These are phyloP conservation scores for Termitomyces sp. DNA, from an alignment of 768 basidiomycete genomes.

Conservation along the genomic window DNA sequence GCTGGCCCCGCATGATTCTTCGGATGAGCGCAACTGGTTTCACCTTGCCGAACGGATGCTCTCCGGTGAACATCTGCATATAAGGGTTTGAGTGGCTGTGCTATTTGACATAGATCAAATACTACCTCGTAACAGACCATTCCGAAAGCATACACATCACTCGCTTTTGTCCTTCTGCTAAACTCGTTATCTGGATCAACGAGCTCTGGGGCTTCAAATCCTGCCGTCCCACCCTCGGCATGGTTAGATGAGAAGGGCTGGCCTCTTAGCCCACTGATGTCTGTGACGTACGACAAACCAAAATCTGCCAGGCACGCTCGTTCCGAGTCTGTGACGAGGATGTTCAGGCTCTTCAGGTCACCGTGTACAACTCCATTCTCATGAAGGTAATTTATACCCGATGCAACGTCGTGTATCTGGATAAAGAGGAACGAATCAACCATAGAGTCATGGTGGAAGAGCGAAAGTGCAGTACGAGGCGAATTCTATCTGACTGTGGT, in stretches of 20 bases:
- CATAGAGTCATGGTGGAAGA: conserved; percentile 6
- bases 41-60: background rate
- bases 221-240: conserved; percentile 22
- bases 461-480: conserved; percentile 3
- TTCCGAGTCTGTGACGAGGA: conserved; percentile 34
- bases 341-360: conserved; percentile 46
- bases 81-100: background rate
- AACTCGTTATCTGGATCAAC: conserved; percentile 17
- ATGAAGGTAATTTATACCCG: conserved; percentile 30
- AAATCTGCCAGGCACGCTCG: conserved; percentile 47
- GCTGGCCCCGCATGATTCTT: background rate
- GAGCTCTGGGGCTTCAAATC: conserved; percentile 32
- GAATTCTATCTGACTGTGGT: conserved; percentile 12
- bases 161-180: conserved; percentile 5
- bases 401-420: conserved; percentile 18
- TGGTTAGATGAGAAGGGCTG: conserved; percentile 14
- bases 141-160: conserved; percentile 15
- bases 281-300: conserved; percentile 29
- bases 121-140: conserved; percentile 13
- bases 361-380: conserved; percentile 34
- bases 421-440: conserved; percentile 2
- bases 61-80: background rate
- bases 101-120: conserved; percentile 25
- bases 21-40: background rate
- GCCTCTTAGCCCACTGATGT: conserved; percentile 14